Conservation (phyloP, 108 stramenopile species). For the Skeletonema costatum region DNA sequence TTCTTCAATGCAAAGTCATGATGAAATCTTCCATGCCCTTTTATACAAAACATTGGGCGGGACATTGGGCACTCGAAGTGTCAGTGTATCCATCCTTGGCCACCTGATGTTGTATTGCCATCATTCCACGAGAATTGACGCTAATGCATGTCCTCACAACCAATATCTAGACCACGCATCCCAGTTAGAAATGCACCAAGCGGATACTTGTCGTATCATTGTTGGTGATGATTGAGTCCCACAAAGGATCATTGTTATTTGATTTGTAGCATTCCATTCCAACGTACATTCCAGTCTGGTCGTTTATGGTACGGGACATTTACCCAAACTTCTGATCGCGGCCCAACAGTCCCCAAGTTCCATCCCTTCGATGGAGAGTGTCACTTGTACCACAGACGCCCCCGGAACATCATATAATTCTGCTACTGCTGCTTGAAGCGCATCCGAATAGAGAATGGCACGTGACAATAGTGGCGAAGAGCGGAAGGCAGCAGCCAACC, state of each 20-base stretch:
- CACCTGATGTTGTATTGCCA: conserved; percentile 80
- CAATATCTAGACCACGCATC: conserved; percentile 69
- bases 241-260: background rate
- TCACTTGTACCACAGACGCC: conserved; percentile 47
- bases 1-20: conserved; percentile 58
- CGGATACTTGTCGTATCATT: conserved; percentile 39
- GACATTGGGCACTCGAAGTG: conserved; percentile 22
- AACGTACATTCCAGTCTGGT: conserved; percentile 41
- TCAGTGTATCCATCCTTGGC: conserved; percentile 28
- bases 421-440: conserved; percentile 44
- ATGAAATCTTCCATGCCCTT: too few relatives aligned
- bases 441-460: conserved; percentile 56
- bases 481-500: conserved; percentile 65
- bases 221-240: conserved; percentile 3
- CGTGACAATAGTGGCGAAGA: conserved; percentile 54
- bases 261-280: conserved; percentile 37
- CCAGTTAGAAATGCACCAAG: conserved; percentile 48
- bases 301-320: conserved; percentile 50
- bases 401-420: conserved; percentile 61
- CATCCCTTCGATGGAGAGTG: conserved; percentile 42
- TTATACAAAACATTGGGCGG: conserved; percentile 65
- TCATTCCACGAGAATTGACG: conserved; percentile 69
- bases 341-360: conserved; percentile 61
- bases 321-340: conserved; percentile 40
- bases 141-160: conserved; percentile 70